phyloP scores from a whole-genome alignment of 2,329 filamentous ascomycete species.

The Fusarium sacchari region DNA sequence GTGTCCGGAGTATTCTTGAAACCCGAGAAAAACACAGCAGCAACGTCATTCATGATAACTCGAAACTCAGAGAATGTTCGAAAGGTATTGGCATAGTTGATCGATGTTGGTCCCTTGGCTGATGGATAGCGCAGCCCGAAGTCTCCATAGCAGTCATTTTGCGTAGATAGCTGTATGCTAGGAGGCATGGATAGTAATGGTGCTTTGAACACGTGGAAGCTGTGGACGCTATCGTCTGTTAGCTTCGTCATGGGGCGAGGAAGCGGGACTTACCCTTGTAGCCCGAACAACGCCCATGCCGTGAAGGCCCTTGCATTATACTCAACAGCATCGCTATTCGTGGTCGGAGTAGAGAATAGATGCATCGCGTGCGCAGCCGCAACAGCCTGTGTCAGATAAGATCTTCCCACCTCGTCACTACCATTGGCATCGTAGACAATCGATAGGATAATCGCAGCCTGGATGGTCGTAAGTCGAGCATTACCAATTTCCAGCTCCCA shows the following conservation, averaged over 20 bases:
- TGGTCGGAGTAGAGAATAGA: neutral
- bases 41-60: neutral
- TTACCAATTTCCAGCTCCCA: neutral
- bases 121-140: neutral
- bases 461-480: neutral
- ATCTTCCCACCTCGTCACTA: neutral
- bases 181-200: neutral
- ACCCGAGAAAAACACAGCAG: neutral
- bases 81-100: neutral
- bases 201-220: neutral
- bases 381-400: neutral
- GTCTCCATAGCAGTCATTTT: neutral
- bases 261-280: neutral
- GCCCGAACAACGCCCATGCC: neutral
- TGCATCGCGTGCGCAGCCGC: neutral
- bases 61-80: neutral
- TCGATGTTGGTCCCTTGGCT: neutral
- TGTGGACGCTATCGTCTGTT: neutral
- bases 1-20: fast-evolving
- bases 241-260: fast-evolving
- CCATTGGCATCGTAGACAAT: neutral
- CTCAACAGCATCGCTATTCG: neutral
- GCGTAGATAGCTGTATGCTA: fast-evolving
- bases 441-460: neutral
- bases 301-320: neutral